Conservation (phyloP, 441 rosid species). For the Pelargonium fulgidum region DNA sequence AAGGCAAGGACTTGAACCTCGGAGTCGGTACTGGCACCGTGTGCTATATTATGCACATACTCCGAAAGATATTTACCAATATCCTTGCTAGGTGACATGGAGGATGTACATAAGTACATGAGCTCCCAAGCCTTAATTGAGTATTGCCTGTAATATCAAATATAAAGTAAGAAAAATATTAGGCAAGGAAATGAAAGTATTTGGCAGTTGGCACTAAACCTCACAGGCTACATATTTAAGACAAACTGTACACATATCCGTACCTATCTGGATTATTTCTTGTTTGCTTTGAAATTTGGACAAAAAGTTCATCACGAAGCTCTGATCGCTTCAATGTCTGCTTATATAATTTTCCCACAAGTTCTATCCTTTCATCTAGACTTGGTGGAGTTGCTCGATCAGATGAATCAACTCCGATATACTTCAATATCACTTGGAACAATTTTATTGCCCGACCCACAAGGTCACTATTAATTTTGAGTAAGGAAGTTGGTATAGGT, state of each 20-base stretch:
- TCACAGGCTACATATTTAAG: slow-evolving; percentile 5
- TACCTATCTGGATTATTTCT: slow-evolving; percentile 86
- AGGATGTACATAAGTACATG: slow-evolving; percentile 87
- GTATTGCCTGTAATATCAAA: slow-evolving; percentile 49
- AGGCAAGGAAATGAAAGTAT: slow-evolving; percentile 6
- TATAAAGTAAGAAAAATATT: slow-evolving; percentile 18
- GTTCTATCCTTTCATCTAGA: slow-evolving; percentile 80
- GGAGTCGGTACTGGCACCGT: slow-evolving; percentile 56
- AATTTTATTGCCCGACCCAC: slow-evolving; percentile 78
- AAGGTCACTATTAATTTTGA: slow-evolving; percentile 73
- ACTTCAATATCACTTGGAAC: slow-evolving; percentile 79
- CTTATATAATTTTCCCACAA: slow-evolving; percentile 76
- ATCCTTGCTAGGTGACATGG: slow-evolving; percentile 99
- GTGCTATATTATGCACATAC: slow-evolving; percentile 75
- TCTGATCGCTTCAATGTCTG: slow-evolving; percentile 83
- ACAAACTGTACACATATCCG: slow-evolving; percentile 3
- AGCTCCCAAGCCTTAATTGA: slow-evolving; percentile 93
- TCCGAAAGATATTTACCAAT: slow-evolving; percentile 83
- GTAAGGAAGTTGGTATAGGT: slow-evolving; percentile 89
- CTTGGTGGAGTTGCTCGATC: slow-evolving; percentile 62
- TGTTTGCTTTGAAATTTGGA: slow-evolving; percentile 93
- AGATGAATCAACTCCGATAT: slow-evolving; percentile 86
- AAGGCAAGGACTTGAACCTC: slow-evolving; percentile 76
- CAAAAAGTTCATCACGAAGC: slow-evolving; percentile 95
- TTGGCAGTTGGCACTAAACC: slow-evolving; percentile 10